Base-by-base conservation (phyloP, 306 rosid genomes). In the Abrus pulchellus region DNA sequence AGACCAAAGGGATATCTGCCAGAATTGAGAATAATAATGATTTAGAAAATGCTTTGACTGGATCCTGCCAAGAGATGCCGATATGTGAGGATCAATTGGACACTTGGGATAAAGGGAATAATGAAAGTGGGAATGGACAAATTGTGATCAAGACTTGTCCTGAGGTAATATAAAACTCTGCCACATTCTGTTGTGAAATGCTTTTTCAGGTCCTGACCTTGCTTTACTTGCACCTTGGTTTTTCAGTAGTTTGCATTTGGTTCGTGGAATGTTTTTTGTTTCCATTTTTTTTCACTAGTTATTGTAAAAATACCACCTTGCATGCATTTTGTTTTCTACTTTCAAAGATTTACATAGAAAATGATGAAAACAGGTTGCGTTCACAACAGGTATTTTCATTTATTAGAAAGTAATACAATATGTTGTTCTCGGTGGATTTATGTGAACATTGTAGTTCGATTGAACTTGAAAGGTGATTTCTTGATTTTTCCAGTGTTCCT, bases 1-100 rank as follows among this genome's bases (percentile, higher is more conserved):
- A 86, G 83, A 87, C 78, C 50, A 85, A 85, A 63, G 92, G 95
- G 83, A 85, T 93, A 79, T 88, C 87, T 84, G 97, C 93, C 52
- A 75, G 79, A 79, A 83, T 94, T 55, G 94, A 94, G 83, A 68
- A 56, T 45, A 80, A 81, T 83, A 76, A 66, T 80, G 72, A 43
- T 80, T 77, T 87, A n/a, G 88, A 53, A 68, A 90, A 85, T 86
- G 83, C 59, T 79, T 59, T 84, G 73, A 63, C 57, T 75, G 89
- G 83, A 38, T 77, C 86, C 85, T 62, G 53, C 36, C 78, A 79
- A 77, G 93, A 86, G 72, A 84, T 82, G 82, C 86, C 78, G 20
- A 41, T 78, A 74, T 77, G 71, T 13, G 94, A 89, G 76, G 92
- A 87, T 72, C 85, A 88, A 77, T 67, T 91, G 70, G 63, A 48